A percentile compares a stretch with the other conserved stretches of the same genome.
Evolutionary conservation across 495 filamentous ascomycete genomes (phyloP).

Genomic region (Xylaria cubensis): DNA sequence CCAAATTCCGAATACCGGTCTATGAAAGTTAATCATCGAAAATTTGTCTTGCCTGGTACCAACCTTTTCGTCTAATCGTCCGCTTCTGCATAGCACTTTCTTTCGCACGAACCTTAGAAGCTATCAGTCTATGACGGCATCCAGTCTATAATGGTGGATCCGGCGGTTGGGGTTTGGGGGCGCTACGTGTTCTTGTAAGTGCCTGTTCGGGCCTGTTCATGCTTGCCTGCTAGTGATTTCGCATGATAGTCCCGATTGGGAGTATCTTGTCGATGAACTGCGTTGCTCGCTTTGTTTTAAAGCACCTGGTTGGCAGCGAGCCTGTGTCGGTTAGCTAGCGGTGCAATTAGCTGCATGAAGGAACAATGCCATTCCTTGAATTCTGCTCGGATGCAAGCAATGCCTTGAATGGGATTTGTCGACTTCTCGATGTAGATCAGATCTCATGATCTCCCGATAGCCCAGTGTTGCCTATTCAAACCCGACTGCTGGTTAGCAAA

Average conservation of each 20-base stretch:
- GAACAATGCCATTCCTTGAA: conserved; percentile 11
- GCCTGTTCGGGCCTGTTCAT: background rate
- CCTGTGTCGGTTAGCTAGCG: conserved; percentile 9
- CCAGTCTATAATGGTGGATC: conserved; percentile 3
- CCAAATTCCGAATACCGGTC: background rate
- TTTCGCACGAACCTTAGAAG: background rate
- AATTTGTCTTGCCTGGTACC: background rate
- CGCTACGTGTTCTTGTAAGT: background rate
- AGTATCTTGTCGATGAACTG: conserved; percentile 10
- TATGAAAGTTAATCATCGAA: background rate
- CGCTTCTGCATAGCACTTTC: background rate
- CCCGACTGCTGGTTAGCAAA: conserved; percentile 14
- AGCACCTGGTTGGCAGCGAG: conserved; percentile 11
- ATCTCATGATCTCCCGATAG: conserved; percentile 17
- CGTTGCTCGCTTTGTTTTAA: background rate
- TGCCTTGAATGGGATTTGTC: conserved; percentile 23
- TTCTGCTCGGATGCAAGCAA: conserved; percentile 4
- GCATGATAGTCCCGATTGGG: conserved; percentile 14
- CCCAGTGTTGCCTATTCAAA: conserved; percentile 5
- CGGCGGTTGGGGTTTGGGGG: conserved; percentile 1
- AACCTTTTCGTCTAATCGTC: background rate
- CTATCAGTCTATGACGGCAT: conserved; percentile 20
- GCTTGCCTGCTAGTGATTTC: background rate
- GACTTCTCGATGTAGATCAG: conserved; percentile 30
- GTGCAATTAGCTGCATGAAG: conserved; percentile 17